Evolutionary conservation across 1,139 yeast genomes (phyloP), one percentile per base, ranked within the genome.

Genomic region (Pichia sp.): DNA sequence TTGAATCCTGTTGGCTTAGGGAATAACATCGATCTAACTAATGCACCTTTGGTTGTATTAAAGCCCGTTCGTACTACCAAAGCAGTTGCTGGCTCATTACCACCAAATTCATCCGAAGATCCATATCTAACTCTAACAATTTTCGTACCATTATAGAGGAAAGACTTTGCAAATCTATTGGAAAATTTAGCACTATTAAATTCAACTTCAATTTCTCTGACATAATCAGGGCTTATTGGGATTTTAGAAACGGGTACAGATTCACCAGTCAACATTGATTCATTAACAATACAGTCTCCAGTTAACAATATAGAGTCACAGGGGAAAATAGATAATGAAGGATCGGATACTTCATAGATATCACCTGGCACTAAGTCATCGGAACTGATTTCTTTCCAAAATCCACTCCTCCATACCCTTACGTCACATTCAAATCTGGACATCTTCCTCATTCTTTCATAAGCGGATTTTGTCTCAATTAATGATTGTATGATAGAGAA

Each of bases 351-450:
- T 62, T 93, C 98, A 36, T 55, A 58, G 9, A 58, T 77, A 61
- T 91, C 99, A 37, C 99, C 99, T 0, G 98, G 97, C 1, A 91
- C 96, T 39, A 91, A 69, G 39, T 86, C 93, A n/a, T 72, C 69
- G 1, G 95, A 84, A 33, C 74, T 72, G 2, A 84, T 69, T 49
- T 83, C 89, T 41, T 80, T 83, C 98, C 98, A 91, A 60, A 85
- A 91, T 9, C 84, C 95, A 57, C 84, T 88, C 58, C 98, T 76
- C 74, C 93, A 79, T 1, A 85, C 96, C 55, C 97, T 74, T 2
- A 89, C 84, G 40, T 81, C 89, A 55, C 95, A 84, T 12, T 69
- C 72, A 54, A 82, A 81, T 42, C 69, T 68, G 0, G 96, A 84
- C 48, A 91, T 74, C 37, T 79, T 80, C 40, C 84, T 74, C 52